Evolutionary conservation across 495 filamentous ascomycete species (phyloP).

Genomic region (Poronia punctata): DNA sequence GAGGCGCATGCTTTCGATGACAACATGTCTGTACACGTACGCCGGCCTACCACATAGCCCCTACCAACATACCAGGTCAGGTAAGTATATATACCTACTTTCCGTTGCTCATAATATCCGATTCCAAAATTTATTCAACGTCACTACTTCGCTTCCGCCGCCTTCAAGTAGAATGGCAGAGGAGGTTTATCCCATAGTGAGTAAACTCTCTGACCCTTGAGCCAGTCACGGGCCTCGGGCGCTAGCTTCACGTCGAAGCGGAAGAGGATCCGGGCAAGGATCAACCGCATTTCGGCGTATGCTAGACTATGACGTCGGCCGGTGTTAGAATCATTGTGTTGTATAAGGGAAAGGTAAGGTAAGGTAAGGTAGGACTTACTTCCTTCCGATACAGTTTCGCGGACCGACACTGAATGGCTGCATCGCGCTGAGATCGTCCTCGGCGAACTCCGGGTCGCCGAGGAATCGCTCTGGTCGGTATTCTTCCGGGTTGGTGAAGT

Average conservation of each 20-base stretch:
- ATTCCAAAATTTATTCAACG: too few species aligned
- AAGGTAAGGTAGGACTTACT: constrained; percentile 32
- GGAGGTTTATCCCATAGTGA: constrained; percentile 32
- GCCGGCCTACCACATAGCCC: too few species aligned
- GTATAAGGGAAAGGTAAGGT: neutral
- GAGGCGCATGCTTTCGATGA: too few species aligned
- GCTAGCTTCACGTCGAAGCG: constrained; percentile 41
- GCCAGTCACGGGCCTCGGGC: constrained; percentile 30
- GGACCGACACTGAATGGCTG: constrained; percentile 49
- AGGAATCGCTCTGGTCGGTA: constrained; percentile 49
- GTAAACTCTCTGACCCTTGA: constrained; percentile 19
- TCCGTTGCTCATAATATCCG: too few species aligned
- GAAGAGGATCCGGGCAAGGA: constrained; percentile 41
- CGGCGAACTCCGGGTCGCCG: constrained; percentile 24
- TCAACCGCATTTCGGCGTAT: constrained; percentile 40
- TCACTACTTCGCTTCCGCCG: too few species aligned
- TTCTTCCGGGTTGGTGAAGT: constrained; percentile 36
- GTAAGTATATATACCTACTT: too few species aligned
- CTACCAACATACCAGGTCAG: too few species aligned
- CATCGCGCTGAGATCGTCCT: constrained; percentile 34
- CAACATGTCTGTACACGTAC: too few species aligned
- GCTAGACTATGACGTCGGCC: constrained; percentile 27
- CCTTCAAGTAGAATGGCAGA: too few species aligned
- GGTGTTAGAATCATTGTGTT: too few species aligned
- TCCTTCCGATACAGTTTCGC: constrained; percentile 49